Conservation (phyloP, 139 green algal genomes). For the Chlorella sp. region DNA sequence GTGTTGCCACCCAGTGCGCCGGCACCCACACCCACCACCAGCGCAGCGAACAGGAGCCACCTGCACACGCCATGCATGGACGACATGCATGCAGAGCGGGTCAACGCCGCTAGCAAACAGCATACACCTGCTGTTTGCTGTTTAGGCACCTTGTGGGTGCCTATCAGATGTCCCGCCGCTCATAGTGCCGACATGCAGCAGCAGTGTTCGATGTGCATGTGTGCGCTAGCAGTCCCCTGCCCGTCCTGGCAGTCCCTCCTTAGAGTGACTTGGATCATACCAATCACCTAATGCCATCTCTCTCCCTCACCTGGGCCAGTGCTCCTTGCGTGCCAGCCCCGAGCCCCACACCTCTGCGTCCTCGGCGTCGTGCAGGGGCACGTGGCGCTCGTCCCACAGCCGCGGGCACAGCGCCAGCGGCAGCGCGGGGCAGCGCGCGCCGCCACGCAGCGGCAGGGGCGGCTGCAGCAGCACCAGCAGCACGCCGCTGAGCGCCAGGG, state of each 20-base stretch:
- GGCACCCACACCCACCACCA: constrained; percentile 11
- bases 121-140: too few relatives aligned
- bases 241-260: not conserved
- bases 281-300: too few relatives aligned
- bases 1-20: not conserved
- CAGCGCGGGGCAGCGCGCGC: constrained; percentile 68
- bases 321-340: constrained; percentile 28
- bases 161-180: not conserved
- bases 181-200: not conserved
- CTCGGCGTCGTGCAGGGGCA: constrained; percentile 74
- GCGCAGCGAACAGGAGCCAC: constrained; percentile 10
- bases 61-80: not conserved
- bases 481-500: constrained; percentile 26
- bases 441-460: constrained; percentile 69
- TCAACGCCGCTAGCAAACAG: not conserved
- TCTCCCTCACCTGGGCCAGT: constrained; percentile 83
- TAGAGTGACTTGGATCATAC: too few relatives aligned
- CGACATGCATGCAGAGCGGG: not conserved
- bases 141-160: too few relatives aligned
- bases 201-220: not conserved
- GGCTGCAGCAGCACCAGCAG: constrained; percentile 62
- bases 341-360: constrained; percentile 75
- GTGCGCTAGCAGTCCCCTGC: not conserved
- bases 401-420: constrained; percentile 76
- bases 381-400: constrained; percentile 85